A percentile compares a stretch with the other conserved stretches of the same genome.
Conservation (phyloP, 345 rosid genomes). For the Eucalyptus regnans region DNA sequence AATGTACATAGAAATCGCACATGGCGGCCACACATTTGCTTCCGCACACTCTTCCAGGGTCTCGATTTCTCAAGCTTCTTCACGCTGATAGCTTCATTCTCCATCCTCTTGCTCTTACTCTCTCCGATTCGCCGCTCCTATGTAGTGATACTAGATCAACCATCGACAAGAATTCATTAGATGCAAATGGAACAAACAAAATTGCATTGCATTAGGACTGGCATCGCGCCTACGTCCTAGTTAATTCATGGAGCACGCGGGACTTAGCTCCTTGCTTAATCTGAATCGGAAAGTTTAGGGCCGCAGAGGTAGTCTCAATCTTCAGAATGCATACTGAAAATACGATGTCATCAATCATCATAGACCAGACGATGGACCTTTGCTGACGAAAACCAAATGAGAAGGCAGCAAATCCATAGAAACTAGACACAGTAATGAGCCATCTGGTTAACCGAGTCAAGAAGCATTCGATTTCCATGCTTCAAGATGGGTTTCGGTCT, state of each 20-base stretch:
- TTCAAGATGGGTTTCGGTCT: background rate
- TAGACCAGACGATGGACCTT: background rate
- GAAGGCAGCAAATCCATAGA: too few species aligned
- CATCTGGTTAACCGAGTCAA: background rate
- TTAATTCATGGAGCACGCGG: background rate
- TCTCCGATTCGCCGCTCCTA: background rate
- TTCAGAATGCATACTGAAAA: background rate
- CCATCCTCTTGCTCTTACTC: background rate
- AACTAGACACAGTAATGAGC: too few species aligned
- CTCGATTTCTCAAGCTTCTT: background rate
- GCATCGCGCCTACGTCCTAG: background rate
- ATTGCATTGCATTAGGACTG: background rate
- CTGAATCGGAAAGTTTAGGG: background rate
- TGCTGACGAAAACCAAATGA: too few species aligned
- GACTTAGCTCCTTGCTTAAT: background rate
- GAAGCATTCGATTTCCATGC: background rate
- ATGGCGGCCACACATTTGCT: background rate
- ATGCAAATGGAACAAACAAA: background rate
- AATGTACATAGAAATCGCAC: background rate
- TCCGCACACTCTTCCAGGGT: background rate
- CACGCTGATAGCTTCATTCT: background rate
- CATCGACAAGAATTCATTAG: background rate
- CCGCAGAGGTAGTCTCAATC: background rate
- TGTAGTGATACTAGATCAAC: background rate
- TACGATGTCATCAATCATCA: background rate